Evolutionary conservation across 2,329 filamentous ascomycete species (phyloP).

Genomic region (Erysiphe pulchra): DNA sequence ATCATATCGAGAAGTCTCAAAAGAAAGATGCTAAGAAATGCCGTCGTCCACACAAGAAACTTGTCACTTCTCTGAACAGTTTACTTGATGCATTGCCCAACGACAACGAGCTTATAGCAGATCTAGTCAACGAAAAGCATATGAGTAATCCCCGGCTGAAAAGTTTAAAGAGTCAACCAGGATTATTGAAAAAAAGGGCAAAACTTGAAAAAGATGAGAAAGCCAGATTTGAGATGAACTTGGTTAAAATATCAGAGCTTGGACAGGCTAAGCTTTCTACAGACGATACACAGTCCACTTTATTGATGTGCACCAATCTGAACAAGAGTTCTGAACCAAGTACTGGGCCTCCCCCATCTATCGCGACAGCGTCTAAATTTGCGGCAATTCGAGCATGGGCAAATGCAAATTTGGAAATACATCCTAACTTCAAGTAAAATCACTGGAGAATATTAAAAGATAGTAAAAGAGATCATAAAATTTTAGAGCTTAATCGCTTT

Average conservation of each 20-base stretch:
- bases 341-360: conserved; percentile 2
- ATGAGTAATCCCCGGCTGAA: conserved; percentile 40
- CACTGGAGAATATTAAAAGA: neutral
- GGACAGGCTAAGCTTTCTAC: neutral
- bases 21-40: conserved; percentile 34
- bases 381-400: conserved; percentile 65
- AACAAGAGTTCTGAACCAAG: conserved; percentile 1
- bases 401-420: conserved; percentile 68
- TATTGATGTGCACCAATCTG: neutral
- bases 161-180: conserved; percentile 48
- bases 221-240: conserved; percentile 57
- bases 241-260: conserved; percentile 35
- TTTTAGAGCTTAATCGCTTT: no score
- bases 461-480: neutral
- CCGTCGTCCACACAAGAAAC: conserved; percentile 48
- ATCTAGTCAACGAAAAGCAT: conserved; percentile 17
- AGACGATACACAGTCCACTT: conserved; percentile 1
- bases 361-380: conserved; percentile 31
- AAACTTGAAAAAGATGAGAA: conserved; percentile 57
- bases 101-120: conserved; percentile 17
- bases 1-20: conserved; percentile 40
- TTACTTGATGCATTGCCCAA: conserved; percentile 57
- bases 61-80: conserved; percentile 46
- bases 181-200: conserved; percentile 64
- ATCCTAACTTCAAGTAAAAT: conserved; percentile 35